These are phyloP conservation scores for Pythium insidiosum DNA, from an alignment of 352 stramenopile genomes.

Conservation along the genomic window DNA sequence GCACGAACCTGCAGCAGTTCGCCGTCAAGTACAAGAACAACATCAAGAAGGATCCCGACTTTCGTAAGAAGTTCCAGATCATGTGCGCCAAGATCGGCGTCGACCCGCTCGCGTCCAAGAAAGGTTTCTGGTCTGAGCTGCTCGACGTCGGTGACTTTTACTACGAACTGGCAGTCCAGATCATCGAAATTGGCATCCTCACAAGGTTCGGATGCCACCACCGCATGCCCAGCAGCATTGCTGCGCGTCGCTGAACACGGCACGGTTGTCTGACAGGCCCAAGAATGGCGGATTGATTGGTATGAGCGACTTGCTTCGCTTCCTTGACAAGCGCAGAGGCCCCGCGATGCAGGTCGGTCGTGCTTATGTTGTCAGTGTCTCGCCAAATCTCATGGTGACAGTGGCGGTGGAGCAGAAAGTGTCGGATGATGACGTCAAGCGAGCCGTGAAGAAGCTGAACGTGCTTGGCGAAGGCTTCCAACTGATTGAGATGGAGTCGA, in stretches of 20 bases:
- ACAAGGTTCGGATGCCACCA: too few relatives aligned
- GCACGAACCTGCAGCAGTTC: constrained; percentile 89
- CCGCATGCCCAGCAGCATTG: too few relatives aligned
- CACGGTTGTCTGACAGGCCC: constrained; percentile 18
- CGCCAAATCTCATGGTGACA: constrained; percentile 3
- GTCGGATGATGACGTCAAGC: constrained; percentile 90
- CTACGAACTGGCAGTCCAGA: constrained; percentile 98
- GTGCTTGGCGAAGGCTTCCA: constrained; percentile 93
- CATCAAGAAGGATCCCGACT: constrained; percentile 93
- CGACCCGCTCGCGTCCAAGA: constrained; percentile 96
- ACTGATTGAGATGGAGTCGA: constrained; percentile 88
- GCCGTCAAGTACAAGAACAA: constrained; percentile 92
- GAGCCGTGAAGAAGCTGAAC: constrained; percentile 92
- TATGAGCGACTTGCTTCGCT: constrained; percentile 67
- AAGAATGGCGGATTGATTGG: constrained; percentile 82
- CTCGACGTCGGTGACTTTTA: constrained; percentile 99
- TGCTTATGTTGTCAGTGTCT: too few relatives aligned
- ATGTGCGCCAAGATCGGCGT: constrained; percentile 97
- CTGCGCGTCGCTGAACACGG: too few relatives aligned
- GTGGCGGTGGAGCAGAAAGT: constrained; percentile 36
- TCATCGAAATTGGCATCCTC: constrained; percentile 96
- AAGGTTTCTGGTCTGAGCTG: constrained; percentile 96
- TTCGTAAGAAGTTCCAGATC: constrained; percentile 90
- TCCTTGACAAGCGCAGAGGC: constrained; percentile 65
- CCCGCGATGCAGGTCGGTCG: constrained; percentile 39